Conservation (phyloP, 306 rosid species). For the Fagus sylvatica region DNA sequence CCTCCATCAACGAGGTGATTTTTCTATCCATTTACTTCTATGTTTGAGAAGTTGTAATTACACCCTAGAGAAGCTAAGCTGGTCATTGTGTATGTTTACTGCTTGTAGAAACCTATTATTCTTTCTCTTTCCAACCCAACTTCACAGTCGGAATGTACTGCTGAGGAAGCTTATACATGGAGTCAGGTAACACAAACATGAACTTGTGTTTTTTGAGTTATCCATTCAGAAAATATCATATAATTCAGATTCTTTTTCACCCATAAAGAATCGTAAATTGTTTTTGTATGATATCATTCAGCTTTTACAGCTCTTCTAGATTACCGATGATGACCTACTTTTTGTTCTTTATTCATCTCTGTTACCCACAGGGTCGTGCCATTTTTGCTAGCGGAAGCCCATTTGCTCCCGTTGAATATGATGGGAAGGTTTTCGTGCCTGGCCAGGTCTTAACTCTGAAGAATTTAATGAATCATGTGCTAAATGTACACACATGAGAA, state of each 20-base stretch:
- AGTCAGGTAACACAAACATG: constrained; percentile 38
- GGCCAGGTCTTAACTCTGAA: constrained; percentile 66
- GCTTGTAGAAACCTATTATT: constrained; percentile 54
- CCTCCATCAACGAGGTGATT: constrained; percentile 70
- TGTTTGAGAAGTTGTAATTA: not conserved
- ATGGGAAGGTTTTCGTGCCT: constrained; percentile 69
- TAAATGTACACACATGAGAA: not conserved
- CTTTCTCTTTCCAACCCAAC: constrained; percentile 67
- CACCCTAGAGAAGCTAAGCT: constrained; percentile 1
- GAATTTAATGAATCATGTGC: constrained; percentile 9
- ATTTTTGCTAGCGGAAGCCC: constrained; percentile 94
- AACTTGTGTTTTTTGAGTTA: not conserved
- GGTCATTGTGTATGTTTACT: constrained; percentile 2
- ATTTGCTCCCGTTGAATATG: constrained; percentile 74
- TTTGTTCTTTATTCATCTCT: constrained; percentile 7
- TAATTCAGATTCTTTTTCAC: not conserved
- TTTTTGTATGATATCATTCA: not conserved
- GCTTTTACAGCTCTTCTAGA: not conserved
- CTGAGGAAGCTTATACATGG: constrained; percentile 66
- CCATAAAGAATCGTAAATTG: not conserved
- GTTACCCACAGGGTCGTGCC: constrained; percentile 68
- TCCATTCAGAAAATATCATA: not conserved
- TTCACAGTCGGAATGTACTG: constrained; percentile 69
- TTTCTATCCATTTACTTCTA: not conserved
- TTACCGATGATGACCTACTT: not conserved